phyloP scores from a whole-genome alignment of 2,329 filamentous ascomycete species.

The Stemphylium lycopersici region DNA sequence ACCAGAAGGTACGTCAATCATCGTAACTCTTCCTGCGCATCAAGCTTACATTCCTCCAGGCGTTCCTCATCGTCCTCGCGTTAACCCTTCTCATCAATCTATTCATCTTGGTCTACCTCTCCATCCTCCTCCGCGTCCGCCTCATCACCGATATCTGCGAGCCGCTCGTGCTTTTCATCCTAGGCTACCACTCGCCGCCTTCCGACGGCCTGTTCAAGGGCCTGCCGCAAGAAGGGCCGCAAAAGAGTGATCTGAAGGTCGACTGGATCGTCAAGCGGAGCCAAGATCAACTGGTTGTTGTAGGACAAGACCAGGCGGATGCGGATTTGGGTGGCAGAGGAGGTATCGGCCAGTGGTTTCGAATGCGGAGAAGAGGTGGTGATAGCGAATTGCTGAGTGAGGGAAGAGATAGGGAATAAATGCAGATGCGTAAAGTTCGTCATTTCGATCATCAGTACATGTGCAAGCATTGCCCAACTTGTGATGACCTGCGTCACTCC shows the following conservation, averaged over 20 bases:
- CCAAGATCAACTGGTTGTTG: slow-evolving; percentile 3
- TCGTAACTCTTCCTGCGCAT: neutral
- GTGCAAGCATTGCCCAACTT: neutral
- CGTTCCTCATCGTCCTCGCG: slow-evolving; percentile 3
- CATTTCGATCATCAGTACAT: neutral
- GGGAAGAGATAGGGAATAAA: neutral
- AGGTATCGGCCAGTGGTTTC: neutral
- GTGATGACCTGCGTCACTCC: too few relatives aligned
- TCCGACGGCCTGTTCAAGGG: neutral
- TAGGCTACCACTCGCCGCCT: slow-evolving; percentile 9
- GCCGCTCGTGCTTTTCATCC: slow-evolving; percentile 9
- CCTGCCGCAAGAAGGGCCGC: slow-evolving; percentile 4
- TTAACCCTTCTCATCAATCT: slow-evolving; percentile 7
- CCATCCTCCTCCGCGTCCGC: slow-evolving; percentile 2
- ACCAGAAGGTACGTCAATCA: slow-evolving; percentile 3
- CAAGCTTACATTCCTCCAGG: neutral
- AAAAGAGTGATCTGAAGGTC: neutral
- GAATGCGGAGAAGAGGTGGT: neutral
- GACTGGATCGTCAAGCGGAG: slow-evolving; percentile 10
- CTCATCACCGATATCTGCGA: slow-evolving; percentile 16
- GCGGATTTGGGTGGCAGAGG: neutral
- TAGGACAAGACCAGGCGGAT: neutral
- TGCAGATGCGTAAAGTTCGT: too few relatives aligned
- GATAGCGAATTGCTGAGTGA: neutral
- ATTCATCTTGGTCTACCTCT: slow-evolving; percentile 13